These are phyloP conservation scores for Lactarius tabidus DNA, from an alignment of 768 basidiomycete genomes.

Conservation along the genomic window DNA sequence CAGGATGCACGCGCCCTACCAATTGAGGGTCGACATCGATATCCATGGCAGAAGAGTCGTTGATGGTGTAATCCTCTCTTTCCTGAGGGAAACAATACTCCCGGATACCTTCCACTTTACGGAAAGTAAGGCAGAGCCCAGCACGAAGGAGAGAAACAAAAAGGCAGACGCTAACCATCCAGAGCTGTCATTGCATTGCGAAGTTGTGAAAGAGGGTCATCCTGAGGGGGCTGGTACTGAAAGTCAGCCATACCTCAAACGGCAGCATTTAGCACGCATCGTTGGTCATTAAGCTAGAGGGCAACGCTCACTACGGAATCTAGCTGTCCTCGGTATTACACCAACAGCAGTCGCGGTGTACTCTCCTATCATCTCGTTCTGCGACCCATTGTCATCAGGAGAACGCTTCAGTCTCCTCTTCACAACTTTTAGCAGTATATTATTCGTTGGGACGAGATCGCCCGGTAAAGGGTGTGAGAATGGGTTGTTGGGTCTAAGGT, in stretches of 20 bases:
- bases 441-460: constrained; percentile 69
- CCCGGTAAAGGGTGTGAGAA: constrained; percentile 85
- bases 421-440: constrained; percentile 81
- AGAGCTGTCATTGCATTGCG: constrained; percentile 71
- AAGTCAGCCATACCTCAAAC: constrained; percentile 86
- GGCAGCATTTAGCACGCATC: background rate
- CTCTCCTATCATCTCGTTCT: constrained; percentile 48
- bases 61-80: constrained; percentile 55
- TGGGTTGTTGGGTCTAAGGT: constrained; percentile 65
- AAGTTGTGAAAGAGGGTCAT: constrained; percentile 67
- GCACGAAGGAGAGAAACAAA: background rate
- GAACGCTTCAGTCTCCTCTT: constrained; percentile 57
- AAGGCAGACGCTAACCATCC: constrained; percentile 58
- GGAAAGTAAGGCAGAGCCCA: constrained; percentile 9
- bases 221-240: constrained; percentile 73
- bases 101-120: constrained; percentile 65
- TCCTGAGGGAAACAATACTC: constrained; percentile 68
- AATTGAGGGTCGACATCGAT: constrained; percentile 51
- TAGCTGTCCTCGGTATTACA: constrained; percentile 70
- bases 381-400: constrained; percentile 22
- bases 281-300: background rate
- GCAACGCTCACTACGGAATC: constrained; percentile 75
- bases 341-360: constrained; percentile 75
- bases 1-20: constrained; percentile 8
- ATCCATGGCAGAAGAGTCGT: constrained; percentile 33